Conservation (phyloP, 2,329 filamentous ascomycete genomes). For the Colletotrichum karsti region DNA sequence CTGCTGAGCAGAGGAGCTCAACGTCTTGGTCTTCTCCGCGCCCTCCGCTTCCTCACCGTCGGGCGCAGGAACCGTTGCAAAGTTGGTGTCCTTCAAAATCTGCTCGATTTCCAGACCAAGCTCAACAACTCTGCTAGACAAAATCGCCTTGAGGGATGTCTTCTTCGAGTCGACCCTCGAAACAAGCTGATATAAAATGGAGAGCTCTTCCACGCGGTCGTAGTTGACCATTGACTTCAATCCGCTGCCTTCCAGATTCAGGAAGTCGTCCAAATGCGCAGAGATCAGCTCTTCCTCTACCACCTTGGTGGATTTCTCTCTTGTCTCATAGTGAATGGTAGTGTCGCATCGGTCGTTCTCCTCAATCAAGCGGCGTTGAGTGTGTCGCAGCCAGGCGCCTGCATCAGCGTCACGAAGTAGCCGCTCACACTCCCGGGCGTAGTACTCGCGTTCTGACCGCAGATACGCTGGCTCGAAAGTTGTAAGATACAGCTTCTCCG, state of each 20-base stretch:
- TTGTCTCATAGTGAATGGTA: slow-evolving; percentile 78
- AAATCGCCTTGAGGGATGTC: slow-evolving; percentile 70
- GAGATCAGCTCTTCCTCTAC: slow-evolving; percentile 84
- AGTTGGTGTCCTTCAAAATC: slow-evolving; percentile 63
- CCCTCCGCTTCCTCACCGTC: slow-evolving; percentile 59
- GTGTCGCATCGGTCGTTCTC: slow-evolving; percentile 86
- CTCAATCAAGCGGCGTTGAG: slow-evolving; percentile 77
- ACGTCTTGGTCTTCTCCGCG: slow-evolving; percentile 53
- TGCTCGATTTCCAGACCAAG: slow-evolving; percentile 87
- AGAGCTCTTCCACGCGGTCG: slow-evolving; percentile 79
- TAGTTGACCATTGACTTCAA: slow-evolving; percentile 92
- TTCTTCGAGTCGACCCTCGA: slow-evolving; percentile 81
- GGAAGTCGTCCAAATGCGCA: slow-evolving; percentile 80
- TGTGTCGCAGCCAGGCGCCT: slow-evolving; percentile 81
- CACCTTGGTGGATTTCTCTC: slow-evolving; percentile 77
- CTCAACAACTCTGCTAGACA: slow-evolving; percentile 80
- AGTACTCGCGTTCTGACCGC: slow-evolving; percentile 75
- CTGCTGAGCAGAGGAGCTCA: slow-evolving; percentile 69
- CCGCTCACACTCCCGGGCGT: slow-evolving; percentile 76
- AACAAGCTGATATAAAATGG: slow-evolving; percentile 83
- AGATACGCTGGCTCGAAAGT: slow-evolving; percentile 85
- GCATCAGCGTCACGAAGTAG: slow-evolving; percentile 83
- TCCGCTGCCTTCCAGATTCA: slow-evolving; percentile 85
- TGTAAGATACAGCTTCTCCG: slow-evolving; percentile 83
- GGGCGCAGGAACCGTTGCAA: slow-evolving; percentile 49